Evolutionary conservation across 495 filamentous ascomycete genomes (phyloP), one percentile per base, ranked within the genome.

Genomic region (Neurospora tetrasperma): DNA sequence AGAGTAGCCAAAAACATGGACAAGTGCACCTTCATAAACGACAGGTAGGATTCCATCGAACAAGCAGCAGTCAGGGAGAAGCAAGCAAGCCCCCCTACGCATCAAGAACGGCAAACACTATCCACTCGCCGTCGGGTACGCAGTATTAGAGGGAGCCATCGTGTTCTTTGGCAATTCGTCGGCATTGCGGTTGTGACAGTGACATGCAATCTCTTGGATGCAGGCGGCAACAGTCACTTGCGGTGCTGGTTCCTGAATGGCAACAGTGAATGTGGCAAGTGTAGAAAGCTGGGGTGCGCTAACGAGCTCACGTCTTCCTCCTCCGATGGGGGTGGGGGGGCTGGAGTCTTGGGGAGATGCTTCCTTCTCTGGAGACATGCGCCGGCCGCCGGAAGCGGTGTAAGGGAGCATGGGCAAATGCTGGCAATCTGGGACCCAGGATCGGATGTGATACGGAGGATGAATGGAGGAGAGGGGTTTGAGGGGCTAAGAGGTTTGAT

Each of bases 81-180:
- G 43, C 18, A 44, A 62, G 23, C 20, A 54, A 54, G 46, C 20
- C 20, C 48, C 11, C 5, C 20, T 10, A 20, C 20, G 23, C 20
- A 59, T 27, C 11, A 59, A 10, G 14, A 27, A 31, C 27, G 48
- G 23, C 12, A 12, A 62, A 7, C 54, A 10, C 27, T 3, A 14
- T 62, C 23, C 11, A 62, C 31, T 62, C 11, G 23, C 39, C 39
- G 39, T 39, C 39, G 39, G 39, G 39, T 39, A 43, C 14, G 42
- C 14, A 18, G 14, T 18, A 31, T 62, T 39, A 39, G 39, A 62
- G 23, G 27, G 16, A 62, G 27, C 54, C 54, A 27, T 73, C 72
- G 72, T 73, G 72, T 54, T 62, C 41, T 62, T 40, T 69, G 69
- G 27, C 72, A 68, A 73, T 73, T 73, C 72, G 72, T 42, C 42